Evolutionary conservation across 73 alveolate genomes (phyloP).

Genomic region (Symbiodinium natans): DNA sequence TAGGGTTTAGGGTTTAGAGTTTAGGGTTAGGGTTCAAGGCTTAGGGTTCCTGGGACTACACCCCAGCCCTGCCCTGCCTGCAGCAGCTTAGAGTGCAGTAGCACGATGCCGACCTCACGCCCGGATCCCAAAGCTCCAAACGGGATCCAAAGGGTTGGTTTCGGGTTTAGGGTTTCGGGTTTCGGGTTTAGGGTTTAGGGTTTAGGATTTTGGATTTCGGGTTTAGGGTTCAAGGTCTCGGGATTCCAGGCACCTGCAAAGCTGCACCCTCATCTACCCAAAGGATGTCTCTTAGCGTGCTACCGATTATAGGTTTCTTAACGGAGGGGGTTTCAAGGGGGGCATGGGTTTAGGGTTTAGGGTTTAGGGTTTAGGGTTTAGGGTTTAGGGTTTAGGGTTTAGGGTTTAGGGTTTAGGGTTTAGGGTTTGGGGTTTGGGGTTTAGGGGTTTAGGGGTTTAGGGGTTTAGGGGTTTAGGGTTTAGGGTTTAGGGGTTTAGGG

Average conservation of each 20-base stretch:
- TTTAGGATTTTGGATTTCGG: neutral
- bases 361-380: neutral
- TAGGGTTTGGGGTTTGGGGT: too few relatives aligned
- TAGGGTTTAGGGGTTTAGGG: too few relatives aligned
- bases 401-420: neutral
- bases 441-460: too few relatives aligned
- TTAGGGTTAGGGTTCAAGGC: too few relatives aligned
- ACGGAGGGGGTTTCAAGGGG: too few relatives aligned
- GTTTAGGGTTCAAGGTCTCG: neutral
- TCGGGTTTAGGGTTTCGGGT: neutral
- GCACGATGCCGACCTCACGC: neutral
- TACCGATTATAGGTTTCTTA: too few relatives aligned
- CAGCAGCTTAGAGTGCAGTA: neutral
- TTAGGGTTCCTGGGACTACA: too few relatives aligned
- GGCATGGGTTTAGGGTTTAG: neutral
- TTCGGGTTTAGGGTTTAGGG: neutral
- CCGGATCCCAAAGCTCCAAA: neutral
- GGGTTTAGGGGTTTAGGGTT: too few relatives aligned
- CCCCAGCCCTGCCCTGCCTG: too few relatives aligned
- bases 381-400: neutral
- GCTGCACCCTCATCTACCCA: too few relatives aligned
- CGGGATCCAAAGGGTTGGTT: neutral
- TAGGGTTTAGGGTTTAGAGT: too few relatives aligned
- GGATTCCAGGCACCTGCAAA: neutral
- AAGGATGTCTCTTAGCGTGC: too few relatives aligned